These are phyloP conservation scores for Parastagonospora nodorum DNA, from an alignment of 2,329 filamentous ascomycete species.

Conservation along the genomic window DNA sequence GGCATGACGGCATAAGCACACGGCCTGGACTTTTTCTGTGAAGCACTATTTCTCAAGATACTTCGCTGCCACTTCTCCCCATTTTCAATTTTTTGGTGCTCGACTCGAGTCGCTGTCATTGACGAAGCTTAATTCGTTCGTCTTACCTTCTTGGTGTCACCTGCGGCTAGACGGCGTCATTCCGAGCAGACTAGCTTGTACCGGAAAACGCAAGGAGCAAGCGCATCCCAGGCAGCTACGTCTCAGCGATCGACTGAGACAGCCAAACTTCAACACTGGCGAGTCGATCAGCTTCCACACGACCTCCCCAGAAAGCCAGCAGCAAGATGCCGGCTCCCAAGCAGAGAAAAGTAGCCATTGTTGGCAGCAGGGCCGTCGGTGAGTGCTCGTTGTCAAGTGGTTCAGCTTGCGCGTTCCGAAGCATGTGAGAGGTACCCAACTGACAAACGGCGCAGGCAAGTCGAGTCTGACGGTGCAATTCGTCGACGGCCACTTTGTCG, in stretches of 20 bases:
- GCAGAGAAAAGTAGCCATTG: slow-evolving; percentile 93
- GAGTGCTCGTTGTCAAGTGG: slow-evolving; percentile 44
- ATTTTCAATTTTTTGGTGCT: background rate
- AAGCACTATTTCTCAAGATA: slow-evolving; percentile 1
- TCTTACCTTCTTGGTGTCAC: slow-evolving; percentile 10
- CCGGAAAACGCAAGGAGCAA: slow-evolving; percentile 29
- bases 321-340: slow-evolving; percentile 71
- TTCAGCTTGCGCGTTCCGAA: slow-evolving; percentile 12
- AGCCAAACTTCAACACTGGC: slow-evolving; percentile 25
- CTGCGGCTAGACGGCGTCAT: slow-evolving; percentile 30
- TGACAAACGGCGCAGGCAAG: slow-evolving; percentile 69
- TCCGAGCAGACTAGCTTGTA: slow-evolving; percentile 24
- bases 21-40: slow-evolving; percentile 19
- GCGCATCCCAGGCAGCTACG: slow-evolving; percentile 28
- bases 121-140: slow-evolving; percentile 1
- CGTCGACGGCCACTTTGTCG: slow-evolving; percentile 96
- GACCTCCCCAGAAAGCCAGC: slow-evolving; percentile 15
- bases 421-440: slow-evolving; percentile 8
- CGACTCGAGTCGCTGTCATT: background rate
- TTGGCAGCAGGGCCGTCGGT: slow-evolving; percentile 92
- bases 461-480: slow-evolving; percentile 96
- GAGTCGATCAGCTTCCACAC: slow-evolving; percentile 23
- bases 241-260: slow-evolving; percentile 23
- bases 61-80: slow-evolving; percentile 3
- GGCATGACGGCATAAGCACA: slow-evolving; percentile 29